Evolutionary conservation across 2,329 filamentous ascomycete genomes (phyloP).

Genomic region (Akanthomyces uredinophilus): DNA sequence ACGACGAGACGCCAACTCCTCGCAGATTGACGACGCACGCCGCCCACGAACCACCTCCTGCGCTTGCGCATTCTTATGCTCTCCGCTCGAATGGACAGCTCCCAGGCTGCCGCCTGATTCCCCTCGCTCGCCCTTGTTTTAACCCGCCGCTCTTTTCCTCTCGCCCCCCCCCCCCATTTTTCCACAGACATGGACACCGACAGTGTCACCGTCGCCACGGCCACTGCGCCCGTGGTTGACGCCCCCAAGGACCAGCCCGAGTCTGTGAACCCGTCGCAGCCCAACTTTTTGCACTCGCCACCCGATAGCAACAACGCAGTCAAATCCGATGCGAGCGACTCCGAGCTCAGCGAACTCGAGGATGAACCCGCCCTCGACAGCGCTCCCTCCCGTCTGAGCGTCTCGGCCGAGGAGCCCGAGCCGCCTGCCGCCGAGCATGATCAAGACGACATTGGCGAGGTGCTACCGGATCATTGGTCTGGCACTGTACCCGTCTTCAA

Average conservation of each 20-base stretch:
- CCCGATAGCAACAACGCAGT: slow-evolving; percentile 58
- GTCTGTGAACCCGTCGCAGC: slow-evolving; percentile 30
- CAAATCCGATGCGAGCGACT: slow-evolving; percentile 57
- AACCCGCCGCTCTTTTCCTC: slow-evolving; percentile 10
- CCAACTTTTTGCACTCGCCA: slow-evolving; percentile 54
- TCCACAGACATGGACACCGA: slow-evolving; percentile 2
- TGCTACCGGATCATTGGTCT: slow-evolving; percentile 83
- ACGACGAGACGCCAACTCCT: background rate
- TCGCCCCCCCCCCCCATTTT: slow-evolving; percentile 2
- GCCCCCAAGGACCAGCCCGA: slow-evolving; percentile 26
- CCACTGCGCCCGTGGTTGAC: slow-evolving; percentile 22
- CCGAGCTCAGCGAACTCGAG: slow-evolving; percentile 62
- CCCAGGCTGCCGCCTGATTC: slow-evolving; percentile 32
- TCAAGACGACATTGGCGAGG: slow-evolving; percentile 66
- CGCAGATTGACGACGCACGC: slow-evolving; percentile 6
- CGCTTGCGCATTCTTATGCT: slow-evolving; percentile 8
- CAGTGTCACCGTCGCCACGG: slow-evolving; percentile 1
- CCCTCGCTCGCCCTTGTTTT: background rate
- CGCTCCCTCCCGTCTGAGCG: slow-evolving; percentile 15
- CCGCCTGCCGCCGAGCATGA: slow-evolving; percentile 27
- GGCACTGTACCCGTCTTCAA: slow-evolving; percentile 91
- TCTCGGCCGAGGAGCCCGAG: slow-evolving; percentile 23
- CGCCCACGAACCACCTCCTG: background rate
- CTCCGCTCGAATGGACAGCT: slow-evolving; percentile 27
- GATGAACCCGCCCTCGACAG: slow-evolving; percentile 41